phyloP scores from a whole-genome alignment of 768 basidiomycete genomes.

The Suillus tomentosus region DNA sequence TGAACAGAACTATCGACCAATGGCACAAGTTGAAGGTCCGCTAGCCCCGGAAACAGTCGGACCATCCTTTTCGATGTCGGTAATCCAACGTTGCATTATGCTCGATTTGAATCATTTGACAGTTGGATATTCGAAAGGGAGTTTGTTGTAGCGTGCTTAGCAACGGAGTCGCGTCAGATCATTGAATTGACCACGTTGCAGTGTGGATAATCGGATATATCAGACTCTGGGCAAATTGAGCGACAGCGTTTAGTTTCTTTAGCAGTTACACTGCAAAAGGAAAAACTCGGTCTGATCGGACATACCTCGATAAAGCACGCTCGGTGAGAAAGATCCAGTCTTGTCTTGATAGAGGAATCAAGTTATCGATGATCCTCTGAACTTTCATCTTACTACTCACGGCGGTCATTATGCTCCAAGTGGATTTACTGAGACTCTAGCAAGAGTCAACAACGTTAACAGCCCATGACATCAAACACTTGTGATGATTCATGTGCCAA shows the following conservation, averaged over 20 bases:
- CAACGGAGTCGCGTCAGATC: neutral
- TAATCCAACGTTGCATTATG: neutral
- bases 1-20: too few relatives aligned
- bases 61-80: neutral
- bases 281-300: conserved; percentile 1
- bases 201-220: neutral
- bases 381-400: neutral
- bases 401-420: neutral
- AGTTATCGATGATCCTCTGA: neutral
- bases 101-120: neutral
- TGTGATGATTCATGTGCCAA: too few relatives aligned
- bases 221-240: neutral
- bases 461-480: neutral
- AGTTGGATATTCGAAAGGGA: neutral
- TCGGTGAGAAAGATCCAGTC: neutral
- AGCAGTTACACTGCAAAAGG: neutral
- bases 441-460: neutral
- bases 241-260: neutral
- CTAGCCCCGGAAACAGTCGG: too few relatives aligned
- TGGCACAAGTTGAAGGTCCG: too few relatives aligned
- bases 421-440: neutral
- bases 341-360: neutral
- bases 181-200: neutral
- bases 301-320: neutral
- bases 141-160: neutral